These are phyloP conservation scores for Rhynchosporium agropyri DNA, from an alignment of 2,329 filamentous ascomycete species.

Conservation along the genomic window DNA sequence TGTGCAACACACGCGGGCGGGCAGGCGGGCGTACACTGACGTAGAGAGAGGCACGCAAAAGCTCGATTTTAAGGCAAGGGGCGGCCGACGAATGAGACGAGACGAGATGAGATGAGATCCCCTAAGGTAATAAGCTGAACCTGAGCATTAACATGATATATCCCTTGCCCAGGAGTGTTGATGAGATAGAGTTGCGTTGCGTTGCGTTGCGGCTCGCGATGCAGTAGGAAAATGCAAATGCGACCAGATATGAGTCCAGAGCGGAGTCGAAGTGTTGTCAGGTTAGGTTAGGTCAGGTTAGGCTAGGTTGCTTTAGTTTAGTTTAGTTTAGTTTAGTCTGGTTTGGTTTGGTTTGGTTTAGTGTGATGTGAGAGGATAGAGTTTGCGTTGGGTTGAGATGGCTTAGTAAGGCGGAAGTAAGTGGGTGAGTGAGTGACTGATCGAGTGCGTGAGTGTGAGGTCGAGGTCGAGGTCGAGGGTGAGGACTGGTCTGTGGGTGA, in stretches of 20 bases:
- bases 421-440: too few relatives aligned
- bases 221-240: not conserved
- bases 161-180: not conserved
- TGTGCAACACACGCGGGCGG: not conserved
- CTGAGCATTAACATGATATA: too few relatives aligned
- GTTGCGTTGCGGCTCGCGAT: constrained; percentile 1
- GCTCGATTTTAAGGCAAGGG: not conserved
- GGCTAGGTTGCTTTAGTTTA: too few relatives aligned
- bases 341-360: too few relatives aligned
- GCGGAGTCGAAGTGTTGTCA: not conserved
- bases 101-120: not conserved
- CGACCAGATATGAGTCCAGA: not conserved
- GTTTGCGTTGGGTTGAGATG: too few relatives aligned
- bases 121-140: not conserved
- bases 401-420: too few relatives aligned
- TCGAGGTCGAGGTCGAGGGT: too few relatives aligned
- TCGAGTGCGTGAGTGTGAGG: too few relatives aligned
- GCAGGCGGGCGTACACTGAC: not conserved
- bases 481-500: too few relatives aligned
- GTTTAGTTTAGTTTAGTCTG: too few relatives aligned
- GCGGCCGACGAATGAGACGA: not conserved
- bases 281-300: not conserved
- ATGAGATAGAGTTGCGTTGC: not conserved
- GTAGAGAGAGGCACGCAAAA: constrained; percentile 1
- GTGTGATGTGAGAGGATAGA: too few relatives aligned